Conservation (phyloP, 306 rosid genomes). For the Trichosanthes cucumerina region DNA sequence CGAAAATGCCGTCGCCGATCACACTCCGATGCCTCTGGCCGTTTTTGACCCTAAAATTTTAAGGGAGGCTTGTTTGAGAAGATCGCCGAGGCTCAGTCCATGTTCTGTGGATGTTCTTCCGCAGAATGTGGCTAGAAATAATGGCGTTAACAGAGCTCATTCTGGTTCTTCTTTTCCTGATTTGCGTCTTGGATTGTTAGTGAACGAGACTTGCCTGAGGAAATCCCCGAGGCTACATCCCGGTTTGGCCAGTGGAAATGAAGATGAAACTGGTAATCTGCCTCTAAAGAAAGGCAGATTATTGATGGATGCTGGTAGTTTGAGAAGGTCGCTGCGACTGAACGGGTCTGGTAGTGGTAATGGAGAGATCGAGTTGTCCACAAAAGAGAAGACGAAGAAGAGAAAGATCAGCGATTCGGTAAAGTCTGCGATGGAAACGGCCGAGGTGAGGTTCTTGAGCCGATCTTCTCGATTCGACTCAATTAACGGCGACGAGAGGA, state of each 20-base stretch:
- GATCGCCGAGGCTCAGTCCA: constrained; percentile 16
- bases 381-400: background rate
- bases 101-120: background rate
- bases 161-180: background rate
- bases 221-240: background rate
- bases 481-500: background rate
- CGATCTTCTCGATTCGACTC: constrained; percentile 22
- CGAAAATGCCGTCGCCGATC: background rate
- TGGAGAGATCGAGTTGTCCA: background rate
- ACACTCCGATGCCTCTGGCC: constrained; percentile 7
- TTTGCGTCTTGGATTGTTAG: background rate
- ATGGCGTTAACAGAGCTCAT: background rate
- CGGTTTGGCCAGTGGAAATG: background rate
- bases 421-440: background rate
- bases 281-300: background rate
- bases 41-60: background rate
- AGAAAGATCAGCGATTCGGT: background rate
- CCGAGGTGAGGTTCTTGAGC: background rate
- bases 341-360: background rate
- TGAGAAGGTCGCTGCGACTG: constrained; percentile 29
- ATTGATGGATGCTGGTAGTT: background rate
- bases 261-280: background rate
- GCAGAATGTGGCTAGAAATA: background rate
- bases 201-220: background rate
- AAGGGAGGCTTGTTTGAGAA: background rate